A percentile compares a stretch with the other conserved stretches of the same genome.
phyloP scores from a whole-genome alignment of 1,284 basidiomycete genomes.

The Ceratobasidium sp. region DNA sequence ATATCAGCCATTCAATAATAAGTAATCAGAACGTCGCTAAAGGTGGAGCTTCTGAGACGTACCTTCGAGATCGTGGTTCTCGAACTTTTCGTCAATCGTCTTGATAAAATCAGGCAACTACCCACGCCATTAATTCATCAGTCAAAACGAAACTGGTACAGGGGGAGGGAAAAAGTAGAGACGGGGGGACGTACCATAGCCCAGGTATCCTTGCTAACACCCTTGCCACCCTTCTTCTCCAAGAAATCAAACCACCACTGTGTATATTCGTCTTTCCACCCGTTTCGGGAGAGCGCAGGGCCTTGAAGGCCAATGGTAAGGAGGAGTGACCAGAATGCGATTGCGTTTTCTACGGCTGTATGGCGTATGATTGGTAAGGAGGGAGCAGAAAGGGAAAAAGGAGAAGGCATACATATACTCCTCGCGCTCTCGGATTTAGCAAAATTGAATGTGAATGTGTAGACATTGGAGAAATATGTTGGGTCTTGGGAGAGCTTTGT shows the following conservation, averaged over 20 bases:
- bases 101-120: slow-evolving; percentile 86
- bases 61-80: slow-evolving; percentile 89
- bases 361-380: slow-evolving; percentile 37
- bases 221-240: slow-evolving; percentile 74
- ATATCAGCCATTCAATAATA: slow-evolving; percentile 1
- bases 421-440: slow-evolving; percentile 77
- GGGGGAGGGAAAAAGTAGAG: slow-evolving; percentile 13
- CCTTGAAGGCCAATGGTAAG: slow-evolving; percentile 81
- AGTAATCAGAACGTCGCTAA: background rate
- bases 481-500: slow-evolving; percentile 73
- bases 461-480: slow-evolving; percentile 86
- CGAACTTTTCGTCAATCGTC: slow-evolving; percentile 81
- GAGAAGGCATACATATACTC: slow-evolving; percentile 45
- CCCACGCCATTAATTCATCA: slow-evolving; percentile 24
- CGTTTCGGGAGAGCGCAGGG: slow-evolving; percentile 70
- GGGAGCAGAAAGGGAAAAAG: slow-evolving; percentile 44
- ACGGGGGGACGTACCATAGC: slow-evolving; percentile 68
- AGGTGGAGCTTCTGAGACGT: slow-evolving; percentile 47
- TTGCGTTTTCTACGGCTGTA: slow-evolving; percentile 75
- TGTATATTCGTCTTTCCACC: slow-evolving; percentile 75
- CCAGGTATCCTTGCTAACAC: slow-evolving; percentile 96
- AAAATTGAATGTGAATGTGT: slow-evolving; percentile 90
- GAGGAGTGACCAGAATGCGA: slow-evolving; percentile 86
- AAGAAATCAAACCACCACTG: slow-evolving; percentile 89
- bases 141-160: background rate